A percentile compares a stretch with the other conserved stretches of the same genome.
phyloP scores from a whole-genome alignment of 192 early-diverging fungal genomes.

The Coemansia umbellata region DNA sequence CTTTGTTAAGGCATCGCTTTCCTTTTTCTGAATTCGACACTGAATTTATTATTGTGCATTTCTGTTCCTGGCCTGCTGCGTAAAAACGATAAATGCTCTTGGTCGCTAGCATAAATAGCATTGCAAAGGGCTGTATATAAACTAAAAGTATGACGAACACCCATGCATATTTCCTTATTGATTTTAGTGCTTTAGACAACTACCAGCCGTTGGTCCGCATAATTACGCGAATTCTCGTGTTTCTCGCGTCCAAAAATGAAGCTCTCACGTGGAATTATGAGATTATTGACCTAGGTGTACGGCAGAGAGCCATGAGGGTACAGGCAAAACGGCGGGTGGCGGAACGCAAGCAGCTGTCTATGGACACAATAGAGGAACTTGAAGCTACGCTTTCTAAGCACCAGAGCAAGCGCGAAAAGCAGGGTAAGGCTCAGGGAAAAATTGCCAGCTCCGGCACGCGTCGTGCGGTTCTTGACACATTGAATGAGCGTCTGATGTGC shows the following conservation, averaged over 20 bases:
- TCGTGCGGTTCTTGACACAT: slow-evolving; percentile 11
- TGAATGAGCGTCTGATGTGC: slow-evolving; percentile 42
- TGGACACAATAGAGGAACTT: slow-evolving; percentile 7
- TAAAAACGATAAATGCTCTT: no score
- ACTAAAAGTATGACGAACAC: no score
- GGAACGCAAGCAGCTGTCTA: slow-evolving; percentile 19
- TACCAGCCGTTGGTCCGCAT: background rate
- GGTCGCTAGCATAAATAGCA: no score
- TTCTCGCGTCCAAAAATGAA: slow-evolving; percentile 26
- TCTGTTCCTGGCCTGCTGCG: no score
- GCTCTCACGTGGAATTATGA: slow-evolving; percentile 46
- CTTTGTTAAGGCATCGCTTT: no score
- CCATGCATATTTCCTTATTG: slow-evolving; percentile 50
- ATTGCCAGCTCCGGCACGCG: no score
- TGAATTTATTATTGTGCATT: no score
- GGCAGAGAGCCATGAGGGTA: slow-evolving; percentile 8
- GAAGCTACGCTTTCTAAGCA: slow-evolving; percentile 1
- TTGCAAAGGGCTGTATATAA: no score
- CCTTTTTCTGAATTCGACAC: no score
- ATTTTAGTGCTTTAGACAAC: slow-evolving; percentile 8
- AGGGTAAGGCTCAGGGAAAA: background rate
- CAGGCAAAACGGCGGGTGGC: slow-evolving; percentile 13
- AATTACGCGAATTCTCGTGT: slow-evolving; percentile 34
- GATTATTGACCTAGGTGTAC: slow-evolving; percentile 18
- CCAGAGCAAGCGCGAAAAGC: background rate